Evolutionary conservation across 257 asterid species (phyloP), one percentile per base, ranked within the genome.

Genomic region (Capsicum rhomboideum): DNA sequence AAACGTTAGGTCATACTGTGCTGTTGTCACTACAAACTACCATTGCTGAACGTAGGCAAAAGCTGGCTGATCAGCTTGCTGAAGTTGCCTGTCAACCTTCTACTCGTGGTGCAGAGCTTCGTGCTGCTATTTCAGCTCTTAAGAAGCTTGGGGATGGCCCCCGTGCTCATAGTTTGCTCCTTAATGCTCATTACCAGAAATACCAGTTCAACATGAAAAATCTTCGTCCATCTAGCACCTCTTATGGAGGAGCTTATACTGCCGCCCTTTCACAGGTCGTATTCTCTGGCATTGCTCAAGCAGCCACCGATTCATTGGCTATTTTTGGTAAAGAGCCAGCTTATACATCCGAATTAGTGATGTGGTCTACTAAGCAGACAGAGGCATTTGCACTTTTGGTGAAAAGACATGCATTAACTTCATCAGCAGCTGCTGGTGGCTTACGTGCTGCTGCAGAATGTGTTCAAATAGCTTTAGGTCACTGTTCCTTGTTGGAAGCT

Each of bases 371-470:
- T 12, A 97, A 97, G 85, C 98, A 94, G 87, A 91, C 98, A 4
- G 98, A 95, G 90, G 88, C 97, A 54, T 97, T 90, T 87, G 98
- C 98, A 68, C 88, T 90, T 84, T 94, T 97, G 46, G 98, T 95
- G 71, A 95, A 97, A 89, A 89, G 98, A 68, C 99, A 95, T 83
- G 99, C 99, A 67, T 90, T 97, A 82, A 97, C 98, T 75, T 97
- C 99, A 44, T 97, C 98, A 59, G 98, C 99, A 10, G 99, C 98
- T 89, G 98, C 98, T 83, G 99, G 99, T 49, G 99, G 98, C 83
- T 90, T 97, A 90, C 91, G 99, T 88, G 96, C 99, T 78, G 98
- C 99, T 86, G 99, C 99, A 79, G 99, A 97, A 89, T 97, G 99
- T 87, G 99, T 93, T 83, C 99, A 95, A 89, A 97, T 97, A 85